Evolutionary conservation across 495 filamentous ascomycete species (phyloP), one percentile per base, ranked within the genome.

Genomic region (Aspergillus egyptiacus): DNA sequence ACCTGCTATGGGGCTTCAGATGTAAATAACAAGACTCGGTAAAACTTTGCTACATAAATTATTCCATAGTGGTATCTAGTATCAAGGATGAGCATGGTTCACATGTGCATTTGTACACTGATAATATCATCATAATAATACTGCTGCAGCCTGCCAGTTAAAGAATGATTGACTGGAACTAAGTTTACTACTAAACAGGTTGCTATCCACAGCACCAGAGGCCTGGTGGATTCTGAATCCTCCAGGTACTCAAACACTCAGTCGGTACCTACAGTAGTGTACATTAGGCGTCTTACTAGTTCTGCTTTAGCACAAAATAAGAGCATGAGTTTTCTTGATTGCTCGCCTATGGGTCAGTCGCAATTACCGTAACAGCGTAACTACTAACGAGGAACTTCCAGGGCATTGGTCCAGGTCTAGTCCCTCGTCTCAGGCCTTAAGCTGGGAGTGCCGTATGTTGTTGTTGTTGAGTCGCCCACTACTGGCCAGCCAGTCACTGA

Each of bases 81-180:
- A 22, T 27, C 41, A 20, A 42, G 47, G 48, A n/a, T 20, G 27
- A 23, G 14, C 6, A 7, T 1, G 42, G 39, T 8, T 37, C 15
- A 38, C 53, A 55, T 48, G 48, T 56, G 53, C 48, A 24, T 46
- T 41, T 27, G 15, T 45, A 9, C 30, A 38, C n/a, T n/a, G n/a
- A n/a, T n/a, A n/a, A n/a, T n/a, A n/a, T n/a, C n/a, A n/a, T n/a
- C n/a, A n/a, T n/a, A n/a, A n/a, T n/a, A n/a, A n/a, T n/a, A n/a
- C n/a, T n/a, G n/a, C n/a, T n/a, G n/a, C n/a, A n/a, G n/a, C 37
- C 28, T 46, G 27, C 11, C 22, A 40, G 22, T 42, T 50, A 37
- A 31, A 34, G 42, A 23, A 20, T 24, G 30, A 23, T 35, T 23
- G 30, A 46, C 42, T 6, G 15, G 30, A 13, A n/a, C 10, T 17